Percentiles rank a stretch among this genome's conserved stretches.
phyloP scores from a whole-genome alignment of 2,329 filamentous ascomycete genomes.

The Nothophoma quercina region DNA sequence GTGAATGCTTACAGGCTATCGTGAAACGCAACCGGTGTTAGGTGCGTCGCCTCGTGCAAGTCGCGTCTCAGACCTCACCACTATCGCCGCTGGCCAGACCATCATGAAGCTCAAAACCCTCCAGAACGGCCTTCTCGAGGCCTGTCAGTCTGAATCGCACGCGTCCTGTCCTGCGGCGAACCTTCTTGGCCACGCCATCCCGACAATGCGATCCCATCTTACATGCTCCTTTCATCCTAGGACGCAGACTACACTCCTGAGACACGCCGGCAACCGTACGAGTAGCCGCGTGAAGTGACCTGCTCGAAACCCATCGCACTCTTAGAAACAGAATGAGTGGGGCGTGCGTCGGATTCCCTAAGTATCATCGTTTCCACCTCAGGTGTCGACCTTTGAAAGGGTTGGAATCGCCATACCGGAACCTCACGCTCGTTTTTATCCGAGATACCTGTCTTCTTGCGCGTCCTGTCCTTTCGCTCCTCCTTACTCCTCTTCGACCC shows the following conservation, averaged over 20 bases:
- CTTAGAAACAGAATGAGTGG: constrained; percentile 42
- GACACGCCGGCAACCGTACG: constrained; percentile 29
- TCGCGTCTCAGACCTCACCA: constrained; percentile 44
- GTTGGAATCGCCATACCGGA: constrained; percentile 42
- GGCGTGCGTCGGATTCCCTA: constrained; percentile 32
- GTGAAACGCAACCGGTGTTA: constrained; percentile 44
- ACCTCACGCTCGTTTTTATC: constrained; percentile 38
- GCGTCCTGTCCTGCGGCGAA: constrained; percentile 22
- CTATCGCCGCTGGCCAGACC: constrained; percentile 45
- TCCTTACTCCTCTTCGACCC: constrained; percentile 34
- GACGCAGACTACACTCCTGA: constrained; percentile 27
- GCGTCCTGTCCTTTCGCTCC: constrained; percentile 20
- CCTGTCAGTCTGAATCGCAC: constrained; percentile 32
- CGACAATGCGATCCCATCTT: constrained; percentile 35
- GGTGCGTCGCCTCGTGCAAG: constrained; percentile 34
- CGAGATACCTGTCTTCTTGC: constrained; percentile 28
- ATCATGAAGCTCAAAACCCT: constrained; percentile 41
- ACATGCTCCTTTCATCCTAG: constrained; percentile 31
- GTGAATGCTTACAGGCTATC: neutral
- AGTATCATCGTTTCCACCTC: constrained; percentile 37
- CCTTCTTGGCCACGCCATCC: constrained; percentile 29
- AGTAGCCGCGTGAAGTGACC: constrained; percentile 37
- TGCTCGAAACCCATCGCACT: constrained; percentile 34
- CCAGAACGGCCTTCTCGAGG: constrained; percentile 23
- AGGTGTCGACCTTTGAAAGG: constrained; percentile 38